phyloP scores from a whole-genome alignment of 768 basidiomycete species.

The Leccinum ochraceum region DNA sequence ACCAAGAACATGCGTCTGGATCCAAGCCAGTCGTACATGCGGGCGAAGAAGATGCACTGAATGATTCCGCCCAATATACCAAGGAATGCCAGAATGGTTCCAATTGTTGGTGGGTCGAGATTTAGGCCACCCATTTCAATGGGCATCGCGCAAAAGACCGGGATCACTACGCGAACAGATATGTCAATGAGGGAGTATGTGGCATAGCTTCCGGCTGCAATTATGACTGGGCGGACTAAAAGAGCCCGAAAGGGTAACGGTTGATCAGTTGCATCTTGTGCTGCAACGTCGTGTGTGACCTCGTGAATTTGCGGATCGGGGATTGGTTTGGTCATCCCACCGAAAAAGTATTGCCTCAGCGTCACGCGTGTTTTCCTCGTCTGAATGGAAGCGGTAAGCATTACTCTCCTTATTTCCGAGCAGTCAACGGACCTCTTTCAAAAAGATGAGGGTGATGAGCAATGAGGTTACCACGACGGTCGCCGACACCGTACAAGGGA shows the following conservation, averaged over 20 bases:
- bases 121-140: constrained; percentile 32
- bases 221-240: constrained; percentile 51
- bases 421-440: constrained; percentile 49
- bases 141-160: constrained; percentile 35
- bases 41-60: constrained; percentile 63
- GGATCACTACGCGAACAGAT: constrained; percentile 47
- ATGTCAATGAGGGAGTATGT: constrained; percentile 64
- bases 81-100: constrained; percentile 22
- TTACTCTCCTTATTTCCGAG: not conserved
- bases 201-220: constrained; percentile 63
- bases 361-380: constrained; percentile 19
- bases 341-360: constrained; percentile 18
- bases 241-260: constrained; percentile 51
- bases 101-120: constrained; percentile 33
- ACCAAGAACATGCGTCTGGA: constrained; percentile 56
- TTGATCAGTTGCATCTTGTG: not conserved
- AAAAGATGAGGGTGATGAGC: constrained; percentile 48
- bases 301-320: not conserved
- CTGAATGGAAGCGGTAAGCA: constrained; percentile 11
- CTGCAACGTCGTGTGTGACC: not conserved
- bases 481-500: constrained; percentile 68
- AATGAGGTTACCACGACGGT: constrained; percentile 52
- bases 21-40: constrained; percentile 54
- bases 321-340: constrained; percentile 1
- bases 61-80: constrained; percentile 42